These are phyloP conservation scores for Eucalyptus paniculata DNA, from an alignment of 345 rosid species.

Conservation along the genomic window DNA sequence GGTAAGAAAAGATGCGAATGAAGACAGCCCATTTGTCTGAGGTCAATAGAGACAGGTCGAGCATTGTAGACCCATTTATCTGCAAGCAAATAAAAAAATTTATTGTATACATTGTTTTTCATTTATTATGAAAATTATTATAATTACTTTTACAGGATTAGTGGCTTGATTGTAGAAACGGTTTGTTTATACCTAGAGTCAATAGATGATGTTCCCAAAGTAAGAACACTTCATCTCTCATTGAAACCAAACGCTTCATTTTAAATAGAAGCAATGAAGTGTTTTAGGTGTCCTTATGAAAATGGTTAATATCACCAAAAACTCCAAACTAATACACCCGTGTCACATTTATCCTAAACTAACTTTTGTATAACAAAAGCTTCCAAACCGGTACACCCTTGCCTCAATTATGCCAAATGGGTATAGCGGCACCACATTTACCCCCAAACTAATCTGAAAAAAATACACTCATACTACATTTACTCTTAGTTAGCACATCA, in stretches of 20 bases:
- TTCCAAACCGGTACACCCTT: too few relatives aligned
- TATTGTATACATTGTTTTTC: neutral
- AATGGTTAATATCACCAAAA: too few relatives aligned
- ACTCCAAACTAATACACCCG: accelerated
- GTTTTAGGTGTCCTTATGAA: neutral
- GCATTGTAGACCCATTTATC: conserved; percentile 78
- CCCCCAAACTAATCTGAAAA: too few relatives aligned
- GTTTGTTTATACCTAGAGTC: neutral
- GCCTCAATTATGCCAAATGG: too few relatives aligned
- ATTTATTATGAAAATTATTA: neutral
- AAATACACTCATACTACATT: accelerated
- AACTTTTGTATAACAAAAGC: too few relatives aligned
- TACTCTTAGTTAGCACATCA: accelerated
- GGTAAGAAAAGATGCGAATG: conserved; percentile 73
- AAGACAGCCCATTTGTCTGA: conserved; percentile 90
- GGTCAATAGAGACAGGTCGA: conserved; percentile 42
- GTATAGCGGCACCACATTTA: too few relatives aligned
- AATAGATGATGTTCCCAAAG: neutral
- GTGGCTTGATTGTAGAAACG: neutral
- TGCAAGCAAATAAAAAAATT: neutral
- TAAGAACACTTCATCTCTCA: neutral
- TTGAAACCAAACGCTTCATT: neutral
- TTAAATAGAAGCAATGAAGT: neutral
- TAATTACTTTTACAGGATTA: neutral
- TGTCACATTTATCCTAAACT: too few relatives aligned